Evolutionary conservation across 768 basidiomycete genomes (phyloP), one percentile per base, ranked within the genome.

Genomic region (Russula sp.): DNA sequence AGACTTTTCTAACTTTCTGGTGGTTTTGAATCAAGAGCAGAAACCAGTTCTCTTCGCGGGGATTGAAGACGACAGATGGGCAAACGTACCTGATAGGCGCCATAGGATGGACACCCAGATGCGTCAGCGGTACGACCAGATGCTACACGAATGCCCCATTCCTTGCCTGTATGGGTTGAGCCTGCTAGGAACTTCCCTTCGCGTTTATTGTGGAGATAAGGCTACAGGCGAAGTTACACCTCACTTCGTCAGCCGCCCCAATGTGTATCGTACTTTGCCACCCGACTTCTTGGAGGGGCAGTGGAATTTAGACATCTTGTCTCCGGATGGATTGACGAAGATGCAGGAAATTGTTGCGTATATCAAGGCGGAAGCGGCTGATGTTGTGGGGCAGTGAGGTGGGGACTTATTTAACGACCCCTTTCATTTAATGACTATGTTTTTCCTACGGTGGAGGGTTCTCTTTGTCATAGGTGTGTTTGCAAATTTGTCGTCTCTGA

Each of bases 131-230:
- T 55, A 9, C 40, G 40, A 55, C 10, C 18, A 44, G 44, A 56
- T 56, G 32, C 44, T 45, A 45, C 32, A 4, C n/a, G 2, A 52
- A 16, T 59, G 27, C 22, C 2, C 58, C 6, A 51, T 44, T 13
- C 58, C 58, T 52, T 42, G 20, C 50, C 50, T 59, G 40, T 59
- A 52, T 51, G 58, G 58, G 13, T 48, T 59, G 40, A 52, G 40
- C 20, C 32, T 59, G n/a, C 20, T 59, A 32, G 58, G 50, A 11
- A 52, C 58, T 27, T 52, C 40, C 50, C 31, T 59, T 42, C 50
- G 42, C 14, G 20, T 59, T 22, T 59, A 52, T 52, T n/a, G 50
- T 35, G 50, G 40, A 2, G 42, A 59, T 37, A 59, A 52, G 13
- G 42, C 5, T 11, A 52, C 58, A 35, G 2, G 49, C n/a, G 6